Base-by-base conservation (phyloP, 2,329 filamentous ascomycete species). In the Leptosphaerulina australis region DNA sequence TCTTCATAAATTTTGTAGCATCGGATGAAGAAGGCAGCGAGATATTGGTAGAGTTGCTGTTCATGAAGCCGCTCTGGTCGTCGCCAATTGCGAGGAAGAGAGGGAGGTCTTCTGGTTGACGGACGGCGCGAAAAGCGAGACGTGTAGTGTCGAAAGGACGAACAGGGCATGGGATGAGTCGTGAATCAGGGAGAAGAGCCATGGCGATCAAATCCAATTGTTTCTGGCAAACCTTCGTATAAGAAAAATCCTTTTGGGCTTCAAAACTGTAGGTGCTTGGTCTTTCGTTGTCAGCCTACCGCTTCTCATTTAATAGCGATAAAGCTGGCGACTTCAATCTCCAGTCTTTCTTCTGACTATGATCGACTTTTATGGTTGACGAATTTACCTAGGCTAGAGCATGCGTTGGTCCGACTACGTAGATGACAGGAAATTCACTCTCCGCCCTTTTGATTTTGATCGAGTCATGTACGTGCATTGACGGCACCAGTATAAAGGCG, bases 121-220 rank as follows among this genome's bases (percentile, higher is more conserved):
- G 58, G n/a, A 68, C 49, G 11, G 63, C 62, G 45, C 64, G 67
- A 41, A 62, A 64, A 41, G 55, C 39, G 5, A 69, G 64, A 25
- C 62, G 62, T 0, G 53, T 29, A 49, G 58, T 61, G 20, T 59
- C 51, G 53, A 64, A 67, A 15, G 62, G 64, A 14, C 60, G 50
- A 14, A 37, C 22, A 2, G 41, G 45, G 29, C 34, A 5, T 14
- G 48, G 48, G 4, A 51, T 51, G 9, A 51, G 25, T 1, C 15
- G 15, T 5, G 29, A 30, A 9, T 45, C 31, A 22, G 48, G 48
- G 14, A 4, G 28, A 11, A 21, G 10, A 8, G 48, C 40, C 48
- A 51, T 51, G 15, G 12, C 24, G 24, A 6, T 6, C 24, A 25
- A 25, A 25, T 25, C 24, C 6, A 25, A 25, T 11, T 6, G 24